These are phyloP conservation scores for Tylopilus rubrobrunneus DNA, from an alignment of 768 basidiomycete species.

Conservation along the genomic window DNA sequence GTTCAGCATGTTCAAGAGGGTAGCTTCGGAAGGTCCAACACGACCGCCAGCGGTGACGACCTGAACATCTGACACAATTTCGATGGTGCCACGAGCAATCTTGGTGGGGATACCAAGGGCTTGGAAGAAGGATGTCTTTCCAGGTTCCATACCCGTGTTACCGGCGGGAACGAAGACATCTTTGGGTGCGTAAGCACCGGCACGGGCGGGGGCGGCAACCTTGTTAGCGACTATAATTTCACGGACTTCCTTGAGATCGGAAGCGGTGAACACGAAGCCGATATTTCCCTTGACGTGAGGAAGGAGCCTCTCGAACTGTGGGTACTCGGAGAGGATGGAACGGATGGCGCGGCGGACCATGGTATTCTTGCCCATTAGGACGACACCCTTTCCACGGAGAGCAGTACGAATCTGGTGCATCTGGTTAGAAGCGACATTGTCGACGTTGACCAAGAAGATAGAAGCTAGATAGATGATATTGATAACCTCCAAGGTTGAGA, in stretches of 20 bases:
- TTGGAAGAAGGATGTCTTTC: constrained; percentile 99
- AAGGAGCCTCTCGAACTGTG: constrained; percentile 94
- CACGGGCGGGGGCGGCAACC: constrained; percentile 97
- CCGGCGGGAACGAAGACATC: constrained; percentile 90
- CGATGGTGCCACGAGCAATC: constrained; percentile 99
- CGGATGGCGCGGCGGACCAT: constrained; percentile 99
- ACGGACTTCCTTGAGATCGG: constrained; percentile 92
- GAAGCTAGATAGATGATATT: constrained; percentile 57
- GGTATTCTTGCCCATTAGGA: constrained; percentile 99
- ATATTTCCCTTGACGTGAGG: constrained; percentile 97
- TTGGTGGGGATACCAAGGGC: constrained; percentile 99
- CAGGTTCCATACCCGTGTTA: constrained; percentile 99
- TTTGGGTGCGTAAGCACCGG: constrained; percentile 91
- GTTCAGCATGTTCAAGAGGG: constrained; percentile 98
- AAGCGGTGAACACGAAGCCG: constrained; percentile 95
- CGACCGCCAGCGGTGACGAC: constrained; percentile 90
- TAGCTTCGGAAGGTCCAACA: constrained; percentile 96
- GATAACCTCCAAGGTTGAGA: neutral
- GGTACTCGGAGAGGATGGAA: constrained; percentile 81
- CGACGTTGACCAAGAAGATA: constrained; percentile 98
- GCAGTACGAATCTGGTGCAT: constrained; percentile 97
- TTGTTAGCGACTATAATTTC: constrained; percentile 94
- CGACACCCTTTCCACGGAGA: constrained; percentile 94
- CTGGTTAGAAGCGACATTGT: constrained; percentile 99
- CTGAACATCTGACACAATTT: constrained; percentile 96